phyloP scores from a whole-genome alignment of 805 yeast species.

The Saccharomycopsis fodiens region DNA sequence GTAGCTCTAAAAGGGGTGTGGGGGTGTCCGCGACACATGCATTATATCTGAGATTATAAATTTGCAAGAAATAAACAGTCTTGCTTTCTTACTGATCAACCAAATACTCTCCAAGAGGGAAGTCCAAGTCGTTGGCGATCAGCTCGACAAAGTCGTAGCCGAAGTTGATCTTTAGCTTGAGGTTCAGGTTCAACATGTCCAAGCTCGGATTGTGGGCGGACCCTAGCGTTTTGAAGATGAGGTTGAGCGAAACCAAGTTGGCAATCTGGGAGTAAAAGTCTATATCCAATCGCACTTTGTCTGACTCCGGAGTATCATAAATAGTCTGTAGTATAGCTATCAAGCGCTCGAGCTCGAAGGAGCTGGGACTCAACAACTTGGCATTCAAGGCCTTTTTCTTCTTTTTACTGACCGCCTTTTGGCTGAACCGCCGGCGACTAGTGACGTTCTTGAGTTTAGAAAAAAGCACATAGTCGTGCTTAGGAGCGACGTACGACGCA shows the following conservation, averaged over 20 bases:
- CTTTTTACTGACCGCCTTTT: conserved; percentile 3
- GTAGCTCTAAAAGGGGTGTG: not conserved
- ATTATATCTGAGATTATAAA: too few relatives aligned
- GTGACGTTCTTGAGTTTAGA: conserved; percentile 26
- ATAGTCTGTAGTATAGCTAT: conserved; percentile 38
- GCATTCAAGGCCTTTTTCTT: conserved; percentile 25
- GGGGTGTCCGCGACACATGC: not conserved
- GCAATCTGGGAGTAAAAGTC: conserved; percentile 37
- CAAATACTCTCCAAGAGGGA: conserved; percentile 14
- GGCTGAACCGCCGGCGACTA: conserved; percentile 1
- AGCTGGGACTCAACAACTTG: conserved; percentile 33
- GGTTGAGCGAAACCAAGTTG: conserved; percentile 35
- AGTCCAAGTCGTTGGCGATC: conserved; percentile 15
- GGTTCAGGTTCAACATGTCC: conserved; percentile 15
- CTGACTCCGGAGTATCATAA: conserved; percentile 21
- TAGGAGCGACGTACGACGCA: conserved; percentile 36
- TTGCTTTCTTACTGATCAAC: conserved; percentile 8
- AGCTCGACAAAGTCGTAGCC: conserved; percentile 14
- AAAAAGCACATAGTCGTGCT: conserved; percentile 33
- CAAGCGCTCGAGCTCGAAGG: conserved; percentile 38
- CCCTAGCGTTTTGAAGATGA: conserved; percentile 29
- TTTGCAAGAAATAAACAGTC: not conserved
- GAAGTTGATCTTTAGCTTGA: conserved; percentile 16
- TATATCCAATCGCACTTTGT: conserved; percentile 22
- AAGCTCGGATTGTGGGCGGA: conserved; percentile 30